A percentile compares a stretch with the other conserved stretches of the same genome.
These are phyloP conservation scores for Micractinium sp. DNA, from an alignment of 139 green algal species.

Conservation along the genomic window DNA sequence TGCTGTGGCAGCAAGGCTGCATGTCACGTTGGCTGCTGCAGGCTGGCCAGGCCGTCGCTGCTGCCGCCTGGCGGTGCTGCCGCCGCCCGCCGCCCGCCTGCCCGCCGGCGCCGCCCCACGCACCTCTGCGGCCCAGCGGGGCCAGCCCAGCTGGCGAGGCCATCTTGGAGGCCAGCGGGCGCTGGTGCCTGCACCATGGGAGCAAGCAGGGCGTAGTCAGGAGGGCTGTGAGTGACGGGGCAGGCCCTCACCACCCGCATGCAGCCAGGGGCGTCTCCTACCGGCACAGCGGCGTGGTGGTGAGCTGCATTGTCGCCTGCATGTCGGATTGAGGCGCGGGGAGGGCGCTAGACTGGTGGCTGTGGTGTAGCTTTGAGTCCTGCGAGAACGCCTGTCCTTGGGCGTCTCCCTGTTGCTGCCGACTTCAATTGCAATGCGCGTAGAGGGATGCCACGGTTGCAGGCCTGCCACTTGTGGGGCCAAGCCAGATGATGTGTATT, in stretches of 20 bases:
- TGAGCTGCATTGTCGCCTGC: conserved; percentile 19
- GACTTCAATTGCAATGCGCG: too few species aligned
- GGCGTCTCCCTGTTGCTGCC: too few species aligned
- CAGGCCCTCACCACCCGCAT: background rate
- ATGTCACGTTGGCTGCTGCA: background rate
- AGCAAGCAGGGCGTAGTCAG: background rate
- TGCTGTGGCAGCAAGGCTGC: background rate
- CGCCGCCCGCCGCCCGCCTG: background rate
- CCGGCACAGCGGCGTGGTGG: background rate
- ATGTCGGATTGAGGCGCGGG: background rate
- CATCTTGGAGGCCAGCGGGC: background rate
- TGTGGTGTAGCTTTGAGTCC: background rate
- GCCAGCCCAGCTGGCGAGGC: background rate
- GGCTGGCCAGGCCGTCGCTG: too few species aligned
- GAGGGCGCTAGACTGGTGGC: background rate
- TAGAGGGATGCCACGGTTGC: too few species aligned
- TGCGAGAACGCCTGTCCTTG: too few species aligned
- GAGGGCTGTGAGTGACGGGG: conserved; percentile 11
- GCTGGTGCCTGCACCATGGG: background rate
- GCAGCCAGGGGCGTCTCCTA: background rate
- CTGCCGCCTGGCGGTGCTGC: background rate
- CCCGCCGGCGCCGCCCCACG: background rate
- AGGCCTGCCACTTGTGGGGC: too few species aligned
- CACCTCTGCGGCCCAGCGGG: conserved; percentile 1
- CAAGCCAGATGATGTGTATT: too few species aligned